Base-by-base conservation (phyloP, 2,329 filamentous ascomycete genomes). In the Colletotrichum graminicola region DNA sequence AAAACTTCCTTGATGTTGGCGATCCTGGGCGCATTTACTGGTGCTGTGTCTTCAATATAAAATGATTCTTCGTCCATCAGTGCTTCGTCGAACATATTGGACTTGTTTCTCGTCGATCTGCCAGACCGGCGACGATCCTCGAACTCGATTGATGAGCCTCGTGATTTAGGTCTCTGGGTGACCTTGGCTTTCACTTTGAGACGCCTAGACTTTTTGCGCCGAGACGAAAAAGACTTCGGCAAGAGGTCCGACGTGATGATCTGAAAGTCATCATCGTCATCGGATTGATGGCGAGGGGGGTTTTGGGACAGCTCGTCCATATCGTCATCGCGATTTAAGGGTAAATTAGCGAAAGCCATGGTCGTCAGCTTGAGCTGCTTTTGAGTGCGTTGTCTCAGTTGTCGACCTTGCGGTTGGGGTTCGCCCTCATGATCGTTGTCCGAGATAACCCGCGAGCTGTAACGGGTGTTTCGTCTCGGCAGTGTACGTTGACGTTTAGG, bases 1-100 rank as follows among this genome's bases (percentile, higher is more conserved):
- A 97, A 98, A 7, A 88, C 80, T 78, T 98, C 96, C 74, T 90
- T 91, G 32, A 94, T 88, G 18, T 90, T 90, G 16, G 88, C 82
- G 52, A 89, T 82, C 79, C 91, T 90, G 1, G 88, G 84, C 14
- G 84, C 82, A 21, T 77, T 80, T 0, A 79, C 76, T 0, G 82
- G 75, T 63, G 80, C 85, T 34, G 86, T 83, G 1, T 88, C 87
- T 0, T 85, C 82, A 2, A 82, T 76, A 73, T 86, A 88, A 63
- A 87, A 83, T 1, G 81, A 82, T 21, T 93, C 89, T 12, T 92
- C 89, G 51, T 92, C 88, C 68, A 89, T 82, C 3, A 88, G 82
- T 1, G 86, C 83, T 2, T 81, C 80, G 73, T 92, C 91, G 5
- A 77, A 77, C 83, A 89, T 87, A 68, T 75, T 84, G 32, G 76